Conservation (phyloP, 2,329 filamentous ascomycete species). For the Tolypocladium pustulatum region DNA sequence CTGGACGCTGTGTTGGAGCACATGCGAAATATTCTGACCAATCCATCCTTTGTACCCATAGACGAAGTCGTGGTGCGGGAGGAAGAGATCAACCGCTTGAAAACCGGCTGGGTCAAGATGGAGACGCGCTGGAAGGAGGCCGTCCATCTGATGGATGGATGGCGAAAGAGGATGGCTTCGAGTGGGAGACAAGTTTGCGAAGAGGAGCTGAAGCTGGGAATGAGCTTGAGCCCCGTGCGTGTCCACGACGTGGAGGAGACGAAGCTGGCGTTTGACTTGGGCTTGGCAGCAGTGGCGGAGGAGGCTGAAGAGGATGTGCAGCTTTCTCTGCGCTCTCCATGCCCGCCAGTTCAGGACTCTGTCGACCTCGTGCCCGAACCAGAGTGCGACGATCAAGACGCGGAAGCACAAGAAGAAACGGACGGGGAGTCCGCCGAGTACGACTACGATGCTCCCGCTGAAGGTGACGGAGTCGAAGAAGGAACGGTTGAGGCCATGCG, state of each 20-base stretch:
- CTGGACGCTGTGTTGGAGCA: conserved; percentile 72
- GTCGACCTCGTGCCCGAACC: conserved; percentile 10
- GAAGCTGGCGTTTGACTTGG: conserved; percentile 22
- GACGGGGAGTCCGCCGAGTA: conserved; percentile 24
- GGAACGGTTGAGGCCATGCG: conserved; percentile 26
- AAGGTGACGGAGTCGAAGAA: conserved; percentile 30
- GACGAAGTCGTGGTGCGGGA: conserved; percentile 92
- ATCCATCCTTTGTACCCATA: conserved; percentile 90
- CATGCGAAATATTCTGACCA: conserved; percentile 75
- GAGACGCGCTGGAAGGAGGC: conserved; percentile 84
- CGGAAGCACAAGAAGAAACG: conserved; percentile 2
- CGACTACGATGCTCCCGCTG: conserved; percentile 33
- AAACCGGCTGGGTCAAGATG: conserved; percentile 88
- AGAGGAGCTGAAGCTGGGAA: conserved; percentile 56
- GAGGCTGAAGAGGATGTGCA: conserved; percentile 27
- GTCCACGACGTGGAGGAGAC: conserved; percentile 41
- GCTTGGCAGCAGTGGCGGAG: conserved; percentile 35
- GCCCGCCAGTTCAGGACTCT: conserved; percentile 10
- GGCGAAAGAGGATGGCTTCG: conserved; percentile 71
- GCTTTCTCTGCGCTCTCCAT: conserved; percentile 15
- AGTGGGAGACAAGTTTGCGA: conserved; percentile 61
- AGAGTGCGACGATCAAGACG: conserved; percentile 17
- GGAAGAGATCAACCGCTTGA: conserved; percentile 74
- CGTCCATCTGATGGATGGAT: conserved; percentile 81
- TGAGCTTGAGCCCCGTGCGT: conserved; percentile 51